These are phyloP conservation scores for Terana coerulea DNA, from an alignment of 768 basidiomycete genomes.

Conservation along the genomic window DNA sequence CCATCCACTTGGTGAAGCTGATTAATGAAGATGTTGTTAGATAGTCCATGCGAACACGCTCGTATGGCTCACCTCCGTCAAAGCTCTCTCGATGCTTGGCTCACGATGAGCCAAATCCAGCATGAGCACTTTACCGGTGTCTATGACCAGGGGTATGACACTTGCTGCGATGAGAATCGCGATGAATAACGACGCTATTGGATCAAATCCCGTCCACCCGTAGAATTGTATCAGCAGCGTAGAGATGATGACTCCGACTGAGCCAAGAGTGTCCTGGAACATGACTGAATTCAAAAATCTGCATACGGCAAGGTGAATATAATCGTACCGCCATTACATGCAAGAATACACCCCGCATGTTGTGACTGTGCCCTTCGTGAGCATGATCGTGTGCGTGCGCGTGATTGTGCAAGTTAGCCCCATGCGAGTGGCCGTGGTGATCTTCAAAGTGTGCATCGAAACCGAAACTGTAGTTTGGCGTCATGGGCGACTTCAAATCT, in stretches of 20 bases:
- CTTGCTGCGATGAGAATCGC: slow-evolving; percentile 93
- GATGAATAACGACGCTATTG: slow-evolving; percentile 95
- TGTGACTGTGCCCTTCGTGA: slow-evolving; percentile 90
- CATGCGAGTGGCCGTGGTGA: slow-evolving; percentile 37
- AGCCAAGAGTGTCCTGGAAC: slow-evolving; percentile 85
- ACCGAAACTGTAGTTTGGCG: slow-evolving; percentile 58
- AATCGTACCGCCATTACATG: slow-evolving; percentile 88
- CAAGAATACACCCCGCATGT: slow-evolving; percentile 98
- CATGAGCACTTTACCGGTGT: slow-evolving; percentile 84
- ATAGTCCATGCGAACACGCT: too few species aligned
- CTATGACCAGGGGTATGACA: slow-evolving; percentile 92
- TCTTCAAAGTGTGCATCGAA: slow-evolving; percentile 49
- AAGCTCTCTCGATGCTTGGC: slow-evolving; percentile 48
- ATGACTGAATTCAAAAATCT: slow-evolving; percentile 2
- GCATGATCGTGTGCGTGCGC: slow-evolving; percentile 40
- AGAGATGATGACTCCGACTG: slow-evolving; percentile 96
- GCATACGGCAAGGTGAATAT: neutral
- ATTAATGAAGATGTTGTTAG: neutral
- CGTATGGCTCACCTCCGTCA: slow-evolving; percentile 52
- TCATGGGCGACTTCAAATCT: slow-evolving; percentile 49
- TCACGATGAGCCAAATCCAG: slow-evolving; percentile 76
- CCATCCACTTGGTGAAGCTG: slow-evolving; percentile 78
- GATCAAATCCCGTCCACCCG: slow-evolving; percentile 99
- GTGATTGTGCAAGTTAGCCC: slow-evolving; percentile 48
- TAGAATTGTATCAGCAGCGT: slow-evolving; percentile 93